These are phyloP conservation scores for Coemansia umbellata DNA, from an alignment of 192 early-diverging fungal genomes.

Conservation along the genomic window DNA sequence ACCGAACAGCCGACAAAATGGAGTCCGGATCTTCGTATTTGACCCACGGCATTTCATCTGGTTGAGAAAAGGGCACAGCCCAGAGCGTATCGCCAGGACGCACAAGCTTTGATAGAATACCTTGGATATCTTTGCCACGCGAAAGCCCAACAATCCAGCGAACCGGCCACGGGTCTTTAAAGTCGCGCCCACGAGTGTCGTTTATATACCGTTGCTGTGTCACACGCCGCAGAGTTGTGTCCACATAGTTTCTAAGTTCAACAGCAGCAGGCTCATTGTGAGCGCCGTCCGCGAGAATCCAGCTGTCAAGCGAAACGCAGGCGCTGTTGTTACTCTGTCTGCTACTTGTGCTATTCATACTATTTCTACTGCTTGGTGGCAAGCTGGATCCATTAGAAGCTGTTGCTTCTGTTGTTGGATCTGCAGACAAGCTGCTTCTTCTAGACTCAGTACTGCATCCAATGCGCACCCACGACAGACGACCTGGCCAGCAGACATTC, in stretches of 20 bases:
- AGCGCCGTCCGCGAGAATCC: constrained; percentile 84
- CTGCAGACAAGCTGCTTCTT: neutral
- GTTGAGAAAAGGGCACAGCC: constrained; percentile 68
- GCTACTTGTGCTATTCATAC: constrained; percentile 2
- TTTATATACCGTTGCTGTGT: constrained; percentile 28
- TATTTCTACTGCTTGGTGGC: neutral
- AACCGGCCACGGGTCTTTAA: constrained; percentile 29
- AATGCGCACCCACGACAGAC: constrained; percentile 66
- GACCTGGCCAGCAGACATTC: constrained; percentile 74
- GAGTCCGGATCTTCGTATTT: constrained; percentile 49
- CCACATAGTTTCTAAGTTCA: constrained; percentile 65
- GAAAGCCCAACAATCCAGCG: constrained; percentile 80
- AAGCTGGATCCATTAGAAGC: neutral
- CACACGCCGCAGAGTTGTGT: constrained; percentile 43
- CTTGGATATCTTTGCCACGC: constrained; percentile 60
- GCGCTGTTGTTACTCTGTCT: constrained; percentile 1
- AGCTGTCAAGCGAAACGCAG: constrained; percentile 20
- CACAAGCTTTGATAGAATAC: constrained; percentile 59
- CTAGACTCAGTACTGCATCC: constrained; percentile 2
- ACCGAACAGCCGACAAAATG: constrained; percentile 26
- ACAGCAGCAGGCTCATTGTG: constrained; percentile 77
- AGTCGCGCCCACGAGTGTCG: neutral
- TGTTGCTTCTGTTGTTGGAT: neutral
- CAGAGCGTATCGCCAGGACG: constrained; percentile 59
- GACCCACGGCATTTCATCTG: constrained; percentile 90